A percentile compares a stretch with the other conserved stretches of the same genome.
phyloP scores from a whole-genome alignment of 2,329 filamentous ascomycete genomes.

The Onygena corvina region DNA sequence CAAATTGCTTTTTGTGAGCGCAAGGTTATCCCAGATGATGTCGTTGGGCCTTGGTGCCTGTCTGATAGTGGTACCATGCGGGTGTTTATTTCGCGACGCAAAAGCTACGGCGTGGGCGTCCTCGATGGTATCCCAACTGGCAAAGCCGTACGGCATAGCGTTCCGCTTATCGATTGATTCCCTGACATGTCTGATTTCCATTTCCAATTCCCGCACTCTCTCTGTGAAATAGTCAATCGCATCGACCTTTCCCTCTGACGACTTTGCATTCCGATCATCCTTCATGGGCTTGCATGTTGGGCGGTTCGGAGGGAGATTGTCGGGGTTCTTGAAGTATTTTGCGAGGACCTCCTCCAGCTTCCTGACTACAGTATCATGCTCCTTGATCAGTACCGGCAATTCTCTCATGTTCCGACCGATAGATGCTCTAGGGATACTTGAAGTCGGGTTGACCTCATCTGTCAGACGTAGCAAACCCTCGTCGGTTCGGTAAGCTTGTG shows the following conservation, averaged over 20 bases:
- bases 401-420: slow-evolving; percentile 88
- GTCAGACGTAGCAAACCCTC: slow-evolving; percentile 79
- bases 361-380: slow-evolving; percentile 70
- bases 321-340: slow-evolving; percentile 80
- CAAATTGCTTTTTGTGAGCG: slow-evolving; percentile 55
- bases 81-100: slow-evolving; percentile 65
- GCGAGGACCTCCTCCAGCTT: slow-evolving; percentile 72
- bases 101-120: slow-evolving; percentile 84
- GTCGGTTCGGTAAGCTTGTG: slow-evolving; percentile 61
- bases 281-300: slow-evolving; percentile 71
- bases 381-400: slow-evolving; percentile 68
- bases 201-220: slow-evolving; percentile 69
- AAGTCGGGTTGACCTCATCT: slow-evolving; percentile 65
- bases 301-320: slow-evolving; percentile 61
- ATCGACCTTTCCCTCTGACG: slow-evolving; percentile 55
- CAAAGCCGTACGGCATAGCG: slow-evolving; percentile 84
- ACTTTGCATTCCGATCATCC: slow-evolving; percentile 58
- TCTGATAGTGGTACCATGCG: slow-evolving; percentile 61
- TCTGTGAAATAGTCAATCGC: slow-evolving; percentile 87
- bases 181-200: slow-evolving; percentile 72
- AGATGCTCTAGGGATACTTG: slow-evolving; percentile 64
- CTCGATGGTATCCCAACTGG: slow-evolving; percentile 77
- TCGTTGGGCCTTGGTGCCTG: slow-evolving; percentile 81
- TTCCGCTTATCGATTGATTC: slow-evolving; percentile 73
- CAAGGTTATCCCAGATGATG: slow-evolving; percentile 91